phyloP scores from a whole-genome alignment of 768 basidiomycete species.

The Strobilomyces echinocephalus region DNA sequence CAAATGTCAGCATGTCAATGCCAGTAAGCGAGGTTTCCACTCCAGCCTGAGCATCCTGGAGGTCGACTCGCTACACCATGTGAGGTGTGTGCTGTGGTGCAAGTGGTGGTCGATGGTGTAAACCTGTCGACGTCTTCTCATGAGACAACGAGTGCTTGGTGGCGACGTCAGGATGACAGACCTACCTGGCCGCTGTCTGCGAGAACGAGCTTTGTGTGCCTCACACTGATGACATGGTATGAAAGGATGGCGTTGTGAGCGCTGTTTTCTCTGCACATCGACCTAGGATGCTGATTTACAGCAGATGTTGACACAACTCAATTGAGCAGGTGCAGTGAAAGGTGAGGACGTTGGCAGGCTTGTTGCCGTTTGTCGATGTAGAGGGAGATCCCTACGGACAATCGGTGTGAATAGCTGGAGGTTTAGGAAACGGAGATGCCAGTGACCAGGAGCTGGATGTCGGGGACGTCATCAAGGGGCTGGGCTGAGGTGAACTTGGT shows the following conservation, averaged over 20 bases:
- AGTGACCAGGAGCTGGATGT: conserved; percentile 30
- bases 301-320: conserved; percentile 60
- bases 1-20: conserved; percentile 72
- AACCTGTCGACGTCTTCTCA: conserved; percentile 39
- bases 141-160: conserved; percentile 11
- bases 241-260: conserved; percentile 57
- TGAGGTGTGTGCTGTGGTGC: conserved; percentile 72
- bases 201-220: conserved; percentile 73
- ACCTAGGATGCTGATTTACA: conserved; percentile 51
- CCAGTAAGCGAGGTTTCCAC: conserved; percentile 53
- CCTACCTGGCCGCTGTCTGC: conserved; percentile 65
- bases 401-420: conserved; percentile 8
- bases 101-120: conserved; percentile 68
- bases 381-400: conserved; percentile 49
- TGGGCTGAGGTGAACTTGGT: conserved; percentile 30
- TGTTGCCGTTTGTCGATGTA: conserved; percentile 50
- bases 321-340: conserved; percentile 50
- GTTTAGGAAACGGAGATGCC: conserved; percentile 35
- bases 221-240: conserved; percentile 75
- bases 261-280: conserved; percentile 37
- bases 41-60: conserved; percentile 50
- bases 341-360: conserved; percentile 41
- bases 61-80: conserved; percentile 45
- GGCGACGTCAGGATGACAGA: conserved; percentile 6
- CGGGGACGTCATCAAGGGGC: conserved; percentile 25